Base-by-base conservation (phyloP, 176 grass and related monocot genomes). In the Oryza officinalis region DNA sequence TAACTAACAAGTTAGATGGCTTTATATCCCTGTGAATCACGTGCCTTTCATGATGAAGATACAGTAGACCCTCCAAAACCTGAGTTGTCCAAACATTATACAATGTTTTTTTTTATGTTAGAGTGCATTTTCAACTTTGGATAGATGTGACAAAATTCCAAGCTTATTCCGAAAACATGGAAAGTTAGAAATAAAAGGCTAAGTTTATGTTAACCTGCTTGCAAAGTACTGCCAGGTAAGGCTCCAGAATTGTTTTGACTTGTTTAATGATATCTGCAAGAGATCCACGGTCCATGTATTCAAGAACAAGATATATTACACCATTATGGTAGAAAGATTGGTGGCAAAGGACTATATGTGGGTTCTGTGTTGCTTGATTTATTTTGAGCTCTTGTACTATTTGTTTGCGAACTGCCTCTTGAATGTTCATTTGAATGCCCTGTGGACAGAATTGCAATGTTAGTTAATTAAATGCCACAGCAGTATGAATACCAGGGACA, bases 381-480 rank as follows among this genome's bases (percentile, higher is more conserved):
- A 98, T 98, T 95, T 98, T 98, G 32, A 98, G 96, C 75, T 98
- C 93, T 84, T 98, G 96, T 60, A 98, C 96, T 80, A 98, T 98
- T 89, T 95, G 96, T 84, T 90, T 95, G 57, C 96, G 90, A 76
- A 95, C 71, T 70, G 93, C 78, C 89, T 98, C 93, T 72, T 98
- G 96, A 90, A 98, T 93, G 69, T 94, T 95, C 96, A 98, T 98
- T 82, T 93, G 96, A 90, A 98, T 95, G 49, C 96, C 93, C 96
- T 95, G 50, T 8, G 59, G 27, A 80, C 79, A 8, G 44, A 89
- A 87, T 63, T 33, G 27, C 6, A 13, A 49, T 69, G 30, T 20
- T 52, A 44, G 5, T 81, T 33, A 81, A 65, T 52, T 17, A 81
- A 40, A 83, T 52, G 65, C 38, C 82, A 85, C 54, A 71, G 13